These are phyloP conservation scores for Penicillium waksmanii DNA, from an alignment of 495 filamentous ascomycete species.

Conservation along the genomic window DNA sequence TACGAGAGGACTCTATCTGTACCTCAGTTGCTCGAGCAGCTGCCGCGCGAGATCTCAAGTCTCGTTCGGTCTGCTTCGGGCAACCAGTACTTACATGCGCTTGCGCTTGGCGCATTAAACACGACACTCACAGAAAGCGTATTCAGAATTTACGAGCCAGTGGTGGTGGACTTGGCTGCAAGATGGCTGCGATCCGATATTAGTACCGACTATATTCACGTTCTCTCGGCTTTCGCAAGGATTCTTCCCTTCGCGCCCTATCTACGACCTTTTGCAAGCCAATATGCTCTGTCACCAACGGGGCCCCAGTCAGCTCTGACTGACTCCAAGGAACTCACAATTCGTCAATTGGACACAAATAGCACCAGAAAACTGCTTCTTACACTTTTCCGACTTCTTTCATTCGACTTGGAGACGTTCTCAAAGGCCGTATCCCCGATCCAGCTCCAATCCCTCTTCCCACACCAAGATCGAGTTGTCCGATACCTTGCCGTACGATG, in stretches of 20 bases:
- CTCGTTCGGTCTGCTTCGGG: conserved; percentile 66
- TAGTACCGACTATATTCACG: conserved; percentile 46
- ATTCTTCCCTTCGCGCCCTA: conserved; percentile 80
- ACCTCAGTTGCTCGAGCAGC: conserved; percentile 51
- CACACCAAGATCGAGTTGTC: conserved; percentile 60
- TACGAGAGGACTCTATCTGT: conserved; percentile 50
- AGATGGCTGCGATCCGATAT: conserved; percentile 64
- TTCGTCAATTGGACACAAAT: conserved; percentile 40
- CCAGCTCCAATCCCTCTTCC: conserved; percentile 68
- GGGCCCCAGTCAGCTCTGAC: conserved; percentile 45
- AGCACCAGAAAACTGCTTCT: conserved; percentile 57
- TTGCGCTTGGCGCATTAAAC: conserved; percentile 68
- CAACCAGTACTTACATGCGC: conserved; percentile 67
- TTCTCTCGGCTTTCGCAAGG: conserved; percentile 75
- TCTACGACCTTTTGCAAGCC: conserved; percentile 54
- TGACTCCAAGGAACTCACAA: conserved; percentile 41
- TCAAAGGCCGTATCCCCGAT: conserved; percentile 62
- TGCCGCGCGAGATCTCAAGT: conserved; percentile 67
- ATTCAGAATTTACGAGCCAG: conserved; percentile 68
- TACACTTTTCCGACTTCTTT: conserved; percentile 74
- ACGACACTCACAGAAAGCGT: conserved; percentile 66
- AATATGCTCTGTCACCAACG: conserved; percentile 47
- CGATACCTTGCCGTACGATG: conserved; percentile 81
- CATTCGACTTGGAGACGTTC: conserved; percentile 70
- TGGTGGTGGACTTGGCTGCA: conserved; percentile 80